Conservation (phyloP, 148 eudicot species). For the Fagopyrum esculentum region DNA sequence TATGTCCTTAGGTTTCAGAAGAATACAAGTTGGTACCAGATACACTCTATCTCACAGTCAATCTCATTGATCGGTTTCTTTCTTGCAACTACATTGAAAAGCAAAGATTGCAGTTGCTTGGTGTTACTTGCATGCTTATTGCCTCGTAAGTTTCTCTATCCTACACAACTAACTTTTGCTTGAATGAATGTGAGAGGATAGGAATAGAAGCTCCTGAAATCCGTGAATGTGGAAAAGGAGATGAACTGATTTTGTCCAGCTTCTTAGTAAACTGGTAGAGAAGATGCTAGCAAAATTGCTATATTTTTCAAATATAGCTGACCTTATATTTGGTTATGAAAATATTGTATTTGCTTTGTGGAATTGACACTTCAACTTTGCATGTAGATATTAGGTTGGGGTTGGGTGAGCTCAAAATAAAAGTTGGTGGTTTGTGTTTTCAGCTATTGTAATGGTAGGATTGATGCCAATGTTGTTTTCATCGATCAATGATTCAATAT, state of each 20-base stretch:
- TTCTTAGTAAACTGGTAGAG: neutral
- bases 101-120: conserved; percentile 82
- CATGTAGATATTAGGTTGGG: too few relatives aligned
- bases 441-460: too few relatives aligned
- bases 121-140: conserved; percentile 90
- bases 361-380: too few relatives aligned
- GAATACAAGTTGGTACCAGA: conserved; percentile 85
- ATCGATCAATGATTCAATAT: neutral
- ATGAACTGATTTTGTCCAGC: too few relatives aligned
- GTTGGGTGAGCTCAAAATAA: too few relatives aligned
- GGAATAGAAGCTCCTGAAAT: too few relatives aligned
- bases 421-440: too few relatives aligned
- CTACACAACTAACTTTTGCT: neutral
- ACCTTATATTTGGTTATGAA: too few relatives aligned
- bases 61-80: conserved; percentile 75
- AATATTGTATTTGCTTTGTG: too few relatives aligned
- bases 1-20: conserved; percentile 56
- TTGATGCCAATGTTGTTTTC: neutral
- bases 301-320: neutral
- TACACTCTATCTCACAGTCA: conserved; percentile 79
- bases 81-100: conserved; percentile 65
- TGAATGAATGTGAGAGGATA: too few relatives aligned
- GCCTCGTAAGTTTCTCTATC: conserved; percentile 70
- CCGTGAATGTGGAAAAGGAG: too few relatives aligned
- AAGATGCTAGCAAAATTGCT: neutral